Evolutionary conservation across 192 early-diverging fungal species (phyloP).

Genomic region (Entophlyctis luteolus): DNA sequence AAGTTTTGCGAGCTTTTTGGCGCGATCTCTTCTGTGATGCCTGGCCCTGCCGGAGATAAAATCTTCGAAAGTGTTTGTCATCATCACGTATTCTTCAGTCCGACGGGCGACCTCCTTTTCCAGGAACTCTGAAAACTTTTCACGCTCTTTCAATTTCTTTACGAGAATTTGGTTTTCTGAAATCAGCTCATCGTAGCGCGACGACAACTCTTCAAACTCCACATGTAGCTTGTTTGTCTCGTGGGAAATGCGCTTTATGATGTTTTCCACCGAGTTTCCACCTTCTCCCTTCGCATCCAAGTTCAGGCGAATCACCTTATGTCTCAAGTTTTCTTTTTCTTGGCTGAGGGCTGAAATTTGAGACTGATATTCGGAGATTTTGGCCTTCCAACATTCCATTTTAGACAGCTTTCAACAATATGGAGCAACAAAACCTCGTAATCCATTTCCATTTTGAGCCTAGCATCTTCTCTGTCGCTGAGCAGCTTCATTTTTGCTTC

Average conservation of each 20-base stretch:
- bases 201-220: constrained; percentile 50
- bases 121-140: constrained; percentile 50
- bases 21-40: constrained; percentile 42
- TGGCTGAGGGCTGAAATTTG: constrained; percentile 42
- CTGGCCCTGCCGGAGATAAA: constrained; percentile 47
- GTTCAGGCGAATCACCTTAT: constrained; percentile 61
- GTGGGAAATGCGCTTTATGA: constrained; percentile 55
- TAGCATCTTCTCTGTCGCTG: constrained; percentile 46
- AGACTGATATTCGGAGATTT: constrained; percentile 36
- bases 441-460: constrained; percentile 38
- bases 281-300: constrained; percentile 59
- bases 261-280: constrained; percentile 60
- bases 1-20: constrained; percentile 41
- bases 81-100: constrained; percentile 47
- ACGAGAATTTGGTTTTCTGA: constrained; percentile 38
- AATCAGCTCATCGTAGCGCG: constrained; percentile 42
- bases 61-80: constrained; percentile 61
- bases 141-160: constrained; percentile 49
- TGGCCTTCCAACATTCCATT: not conserved
- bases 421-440: constrained; percentile 28
- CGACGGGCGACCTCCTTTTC: constrained; percentile 52
- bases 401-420: too few species aligned
- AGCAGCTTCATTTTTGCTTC: constrained; percentile 53
- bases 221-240: constrained; percentile 48
- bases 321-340: constrained; percentile 60